Percentiles rank a stretch among this genome's conserved stretches.
These are phyloP conservation scores for Lepraria neglecta DNA, from an alignment of 495 filamentous ascomycete species.

Conservation along the genomic window DNA sequence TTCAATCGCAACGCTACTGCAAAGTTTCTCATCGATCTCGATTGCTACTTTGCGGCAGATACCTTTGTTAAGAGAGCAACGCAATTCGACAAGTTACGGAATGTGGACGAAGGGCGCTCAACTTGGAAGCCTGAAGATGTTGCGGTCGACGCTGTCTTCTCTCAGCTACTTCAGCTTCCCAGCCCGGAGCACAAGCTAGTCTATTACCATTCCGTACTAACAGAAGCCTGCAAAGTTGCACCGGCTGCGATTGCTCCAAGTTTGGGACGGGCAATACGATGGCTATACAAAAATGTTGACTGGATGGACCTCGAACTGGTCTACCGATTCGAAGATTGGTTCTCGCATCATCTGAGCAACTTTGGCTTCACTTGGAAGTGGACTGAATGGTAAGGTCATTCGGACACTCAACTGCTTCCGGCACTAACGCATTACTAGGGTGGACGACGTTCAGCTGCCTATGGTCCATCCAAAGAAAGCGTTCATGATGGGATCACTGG, in stretches of 20 bases:
- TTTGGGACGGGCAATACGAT: conserved; percentile 87
- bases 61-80: conserved; percentile 92
- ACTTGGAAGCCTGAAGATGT: conserved; percentile 99
- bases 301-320: conserved; percentile 79
- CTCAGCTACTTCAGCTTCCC: conserved; percentile 84
- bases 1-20: conserved; percentile 85
- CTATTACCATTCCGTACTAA: conserved; percentile 92
- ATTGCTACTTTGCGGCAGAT: conserved; percentile 82
- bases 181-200: conserved; percentile 87
- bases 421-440: conserved; percentile 38
- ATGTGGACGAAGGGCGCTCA: conserved; percentile 56
- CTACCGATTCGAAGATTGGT: conserved; percentile 94
- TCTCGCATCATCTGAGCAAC: conserved; percentile 94
- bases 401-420: background rate
- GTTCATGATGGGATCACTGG: conserved; percentile 81
- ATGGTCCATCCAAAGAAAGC: conserved; percentile 80
- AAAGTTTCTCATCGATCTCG: conserved; percentile 85
- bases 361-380: conserved; percentile 99
- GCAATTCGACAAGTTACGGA: conserved; percentile 79
- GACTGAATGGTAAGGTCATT: conserved; percentile 72
- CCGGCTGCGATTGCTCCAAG: conserved; percentile 94
- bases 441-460: conserved; percentile 73
- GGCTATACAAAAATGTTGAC: conserved; percentile 72
- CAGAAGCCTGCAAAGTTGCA: conserved; percentile 89
- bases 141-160: conserved; percentile 93